Evolutionary conservation across 192 early-diverging fungal genomes (phyloP), one percentile per base, ranked within the genome.

Genomic region (Coemansia sp.): DNA sequence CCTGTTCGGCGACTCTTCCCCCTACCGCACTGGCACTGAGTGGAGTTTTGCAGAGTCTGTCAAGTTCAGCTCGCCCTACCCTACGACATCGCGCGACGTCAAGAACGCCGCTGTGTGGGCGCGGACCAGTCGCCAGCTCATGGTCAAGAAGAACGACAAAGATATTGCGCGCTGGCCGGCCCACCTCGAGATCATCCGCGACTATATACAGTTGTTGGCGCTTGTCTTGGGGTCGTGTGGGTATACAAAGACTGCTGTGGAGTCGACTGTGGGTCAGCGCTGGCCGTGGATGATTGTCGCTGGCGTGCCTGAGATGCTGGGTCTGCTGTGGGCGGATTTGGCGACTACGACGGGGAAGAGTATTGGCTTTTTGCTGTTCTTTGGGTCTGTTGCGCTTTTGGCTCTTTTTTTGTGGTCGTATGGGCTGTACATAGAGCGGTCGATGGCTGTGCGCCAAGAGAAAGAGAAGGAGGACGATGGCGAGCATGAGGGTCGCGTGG

Each of bases 311-410:
- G 69, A 72, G 12, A 65, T 72, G 1, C 68, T 85, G 20, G 80
- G 84, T 1, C 55, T 86, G 8, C 47, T 82, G 69, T 86, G 84
- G 84, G 70, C 80, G 0, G 84, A 86, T 36, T 68, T 83, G 39
- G 71, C 73, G 67, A 83, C 81, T 4, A 77, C 74, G 1, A 82
- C 80, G 18, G 84, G 84, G 20, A 70, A 73, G 41, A 76, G 77
- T 66, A 61, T 70, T 3, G 79, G 80, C 2, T 82, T 86, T 43
- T 79, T 82, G 27, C 55, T 67, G 12, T 72, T 77, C 69, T 82
- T 86, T 71, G 67, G 76, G n/a, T 69, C 61, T 2, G 36, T 82
- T 18, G 62, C 71, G 0, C 65, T 67, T 2, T 29, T 64, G 8
- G 68, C 70, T 10, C 64, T 82, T 44, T 29, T 33, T 4, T 63